Evolutionary conservation across 768 basidiomycete genomes (phyloP).

Genomic region (Myochromella boudieri): DNA sequence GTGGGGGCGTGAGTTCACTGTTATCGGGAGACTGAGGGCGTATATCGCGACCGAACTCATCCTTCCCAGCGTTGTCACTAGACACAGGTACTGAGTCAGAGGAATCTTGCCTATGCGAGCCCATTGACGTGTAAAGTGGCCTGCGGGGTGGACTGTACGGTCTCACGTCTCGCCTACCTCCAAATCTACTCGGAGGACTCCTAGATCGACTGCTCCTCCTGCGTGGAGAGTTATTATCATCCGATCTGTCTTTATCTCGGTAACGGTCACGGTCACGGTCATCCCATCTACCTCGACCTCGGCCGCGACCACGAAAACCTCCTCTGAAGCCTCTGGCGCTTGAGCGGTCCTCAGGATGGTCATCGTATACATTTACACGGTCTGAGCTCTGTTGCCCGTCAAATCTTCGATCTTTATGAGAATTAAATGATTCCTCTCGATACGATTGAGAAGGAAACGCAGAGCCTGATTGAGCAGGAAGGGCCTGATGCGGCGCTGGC

Average conservation of each 20-base stretch:
- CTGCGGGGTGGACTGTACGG: conserved; percentile 62
- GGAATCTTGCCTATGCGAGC: conserved; percentile 23
- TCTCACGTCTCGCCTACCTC: conserved; percentile 47
- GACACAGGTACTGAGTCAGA: conserved; percentile 17
- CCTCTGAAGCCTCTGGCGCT: conserved; percentile 51
- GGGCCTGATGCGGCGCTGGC: conserved; percentile 29
- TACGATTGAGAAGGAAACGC: conserved; percentile 25
- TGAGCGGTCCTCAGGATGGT: conserved; percentile 49
- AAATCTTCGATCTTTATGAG: conserved; percentile 41
- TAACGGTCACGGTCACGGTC: conserved; percentile 58
- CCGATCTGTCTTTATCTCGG: conserved; percentile 40
- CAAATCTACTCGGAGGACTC: conserved; percentile 67
- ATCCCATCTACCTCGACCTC: conserved; percentile 56
- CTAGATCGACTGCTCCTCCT: conserved; percentile 65
- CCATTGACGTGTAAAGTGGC: conserved; percentile 31
- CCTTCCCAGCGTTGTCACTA: conserved; percentile 51
- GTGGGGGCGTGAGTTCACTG: conserved; percentile 28
- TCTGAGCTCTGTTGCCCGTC: conserved; percentile 51
- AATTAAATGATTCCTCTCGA: conserved; percentile 44
- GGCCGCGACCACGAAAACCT: conserved; percentile 59
- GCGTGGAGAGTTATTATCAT: conserved; percentile 33
- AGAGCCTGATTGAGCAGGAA: conserved; percentile 30
- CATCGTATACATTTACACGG: conserved; percentile 47
- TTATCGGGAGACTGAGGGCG: conserved; percentile 50
- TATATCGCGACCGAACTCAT: conserved; percentile 87